A percentile compares a stretch with the other conserved stretches of the same genome.
Evolutionary conservation across 345 rosid genomes (phyloP).

Genomic region (Eucalyptus cloeziana): DNA sequence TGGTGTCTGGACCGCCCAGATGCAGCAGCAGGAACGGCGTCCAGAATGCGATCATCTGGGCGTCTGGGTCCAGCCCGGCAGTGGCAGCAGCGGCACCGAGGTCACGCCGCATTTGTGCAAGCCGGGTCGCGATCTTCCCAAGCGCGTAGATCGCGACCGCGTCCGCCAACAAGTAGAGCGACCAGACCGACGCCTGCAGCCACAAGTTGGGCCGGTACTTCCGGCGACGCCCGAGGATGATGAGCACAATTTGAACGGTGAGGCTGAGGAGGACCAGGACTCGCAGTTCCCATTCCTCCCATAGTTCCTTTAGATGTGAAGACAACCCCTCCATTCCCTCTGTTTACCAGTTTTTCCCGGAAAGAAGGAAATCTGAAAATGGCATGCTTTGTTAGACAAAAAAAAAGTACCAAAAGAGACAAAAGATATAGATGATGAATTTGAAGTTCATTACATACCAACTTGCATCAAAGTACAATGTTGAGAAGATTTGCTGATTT

Average conservation of each 20-base stretch:
- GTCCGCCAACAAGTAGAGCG: not conserved
- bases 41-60: not conserved
- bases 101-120: not conserved
- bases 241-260: not conserved
- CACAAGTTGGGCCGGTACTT: not conserved
- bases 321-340: not conserved
- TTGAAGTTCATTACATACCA: not conserved
- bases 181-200: not conserved
- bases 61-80: not conserved
- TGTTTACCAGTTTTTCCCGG: not conserved
- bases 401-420: rapidly evolving
- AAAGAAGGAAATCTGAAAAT: not conserved
- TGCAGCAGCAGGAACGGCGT: not conserved
- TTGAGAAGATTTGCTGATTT: too few relatives aligned
- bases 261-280: not conserved
- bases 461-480: too few relatives aligned
- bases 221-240: not conserved
- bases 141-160: not conserved
- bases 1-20: not conserved
- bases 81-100: not conserved
- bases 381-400: not conserved
- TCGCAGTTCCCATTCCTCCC: not conserved
- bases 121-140: not conserved
- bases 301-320: not conserved
- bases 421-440: not conserved